These are phyloP conservation scores for Coleophoma cylindrospora DNA, from an alignment of 2,329 filamentous ascomycete species.

Conservation along the genomic window DNA sequence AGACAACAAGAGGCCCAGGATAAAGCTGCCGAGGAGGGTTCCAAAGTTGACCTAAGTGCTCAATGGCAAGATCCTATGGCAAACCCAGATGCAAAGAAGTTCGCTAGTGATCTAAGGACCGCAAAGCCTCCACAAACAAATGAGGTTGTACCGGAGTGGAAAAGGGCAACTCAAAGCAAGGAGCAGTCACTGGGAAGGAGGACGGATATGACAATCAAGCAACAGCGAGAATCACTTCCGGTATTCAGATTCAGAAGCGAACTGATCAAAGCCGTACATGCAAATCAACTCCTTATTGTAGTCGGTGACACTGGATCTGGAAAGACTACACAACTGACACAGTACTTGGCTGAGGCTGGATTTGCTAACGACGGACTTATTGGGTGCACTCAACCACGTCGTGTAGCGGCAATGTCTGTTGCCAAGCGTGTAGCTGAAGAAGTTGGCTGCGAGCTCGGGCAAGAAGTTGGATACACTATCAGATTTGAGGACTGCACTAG, in stretches of 20 bases:
- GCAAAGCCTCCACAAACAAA: slow-evolving; percentile 53
- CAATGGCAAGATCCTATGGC: slow-evolving; percentile 99
- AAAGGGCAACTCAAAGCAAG: slow-evolving; percentile 73
- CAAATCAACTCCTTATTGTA: slow-evolving; percentile 91
- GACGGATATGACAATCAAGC: slow-evolving; percentile 87
- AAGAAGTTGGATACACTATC: slow-evolving; percentile 95
- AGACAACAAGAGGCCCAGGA: slow-evolving; percentile 84
- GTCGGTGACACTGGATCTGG: slow-evolving; percentile 96
- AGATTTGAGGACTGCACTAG: slow-evolving; percentile 94
- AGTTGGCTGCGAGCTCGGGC: slow-evolving; percentile 83
- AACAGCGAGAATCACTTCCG: slow-evolving; percentile 85
- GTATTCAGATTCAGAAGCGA: slow-evolving; percentile 86
- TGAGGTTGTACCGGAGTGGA: slow-evolving; percentile 87
- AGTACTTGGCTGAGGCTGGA: slow-evolving; percentile 89
- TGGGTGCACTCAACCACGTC: slow-evolving; percentile 92
- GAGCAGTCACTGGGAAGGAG: slow-evolving; percentile 80
- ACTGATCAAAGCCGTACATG: slow-evolving; percentile 78
- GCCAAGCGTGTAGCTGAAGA: slow-evolving; percentile 96
- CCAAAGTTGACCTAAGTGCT: slow-evolving; percentile 76
- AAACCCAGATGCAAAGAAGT: slow-evolving; percentile 75
- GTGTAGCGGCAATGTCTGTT: slow-evolving; percentile 96
- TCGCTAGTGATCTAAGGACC: slow-evolving; percentile 79
- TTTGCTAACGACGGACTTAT: slow-evolving; percentile 86
- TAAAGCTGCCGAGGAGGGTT: slow-evolving; percentile 64
- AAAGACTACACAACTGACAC: slow-evolving; percentile 94